phyloP scores from a whole-genome alignment of 768 basidiomycete genomes.

The Leccinum obscurum region DNA sequence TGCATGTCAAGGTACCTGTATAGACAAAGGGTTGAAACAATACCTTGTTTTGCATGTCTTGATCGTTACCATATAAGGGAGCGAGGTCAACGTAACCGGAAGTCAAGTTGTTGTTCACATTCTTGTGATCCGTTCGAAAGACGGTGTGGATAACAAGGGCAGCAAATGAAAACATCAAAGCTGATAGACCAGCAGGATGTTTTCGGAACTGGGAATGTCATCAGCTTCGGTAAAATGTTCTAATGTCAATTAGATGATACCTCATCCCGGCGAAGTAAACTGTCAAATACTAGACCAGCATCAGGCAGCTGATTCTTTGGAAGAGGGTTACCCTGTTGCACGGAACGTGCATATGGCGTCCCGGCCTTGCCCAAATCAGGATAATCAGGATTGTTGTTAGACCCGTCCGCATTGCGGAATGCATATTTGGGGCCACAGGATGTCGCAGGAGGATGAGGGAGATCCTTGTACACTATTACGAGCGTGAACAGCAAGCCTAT shows the following conservation, averaged over 20 bases:
- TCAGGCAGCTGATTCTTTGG: constrained; percentile 74
- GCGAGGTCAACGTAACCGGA: constrained; percentile 85
- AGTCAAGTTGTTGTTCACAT: constrained; percentile 76
- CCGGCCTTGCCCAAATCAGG: constrained; percentile 79
- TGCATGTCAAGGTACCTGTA: not conserved
- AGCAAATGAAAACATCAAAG: constrained; percentile 80
- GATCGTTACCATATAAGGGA: constrained; percentile 78
- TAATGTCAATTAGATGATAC: constrained; percentile 35
- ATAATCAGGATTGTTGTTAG: constrained; percentile 65
- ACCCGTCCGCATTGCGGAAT: constrained; percentile 77
- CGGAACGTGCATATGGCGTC: constrained; percentile 80
- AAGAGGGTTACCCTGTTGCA: constrained; percentile 66
- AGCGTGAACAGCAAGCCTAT: not conserved
- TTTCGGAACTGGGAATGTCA: constrained; percentile 54
- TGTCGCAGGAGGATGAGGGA: constrained; percentile 76
- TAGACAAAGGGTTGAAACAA: constrained; percentile 23
- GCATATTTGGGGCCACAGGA: constrained; percentile 60
- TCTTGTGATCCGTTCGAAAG: constrained; percentile 76
- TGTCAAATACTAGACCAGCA: constrained; percentile 78
- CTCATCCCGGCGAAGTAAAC: constrained; percentile 69
- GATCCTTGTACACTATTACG: constrained; percentile 72
- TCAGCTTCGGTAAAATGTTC: not conserved
- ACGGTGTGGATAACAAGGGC: constrained; percentile 84
- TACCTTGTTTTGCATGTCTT: constrained; percentile 57
- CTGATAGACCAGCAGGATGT: constrained; percentile 79